Base-by-base conservation (phyloP, 306 rosid genomes). In the Albizia julibrissin region DNA sequence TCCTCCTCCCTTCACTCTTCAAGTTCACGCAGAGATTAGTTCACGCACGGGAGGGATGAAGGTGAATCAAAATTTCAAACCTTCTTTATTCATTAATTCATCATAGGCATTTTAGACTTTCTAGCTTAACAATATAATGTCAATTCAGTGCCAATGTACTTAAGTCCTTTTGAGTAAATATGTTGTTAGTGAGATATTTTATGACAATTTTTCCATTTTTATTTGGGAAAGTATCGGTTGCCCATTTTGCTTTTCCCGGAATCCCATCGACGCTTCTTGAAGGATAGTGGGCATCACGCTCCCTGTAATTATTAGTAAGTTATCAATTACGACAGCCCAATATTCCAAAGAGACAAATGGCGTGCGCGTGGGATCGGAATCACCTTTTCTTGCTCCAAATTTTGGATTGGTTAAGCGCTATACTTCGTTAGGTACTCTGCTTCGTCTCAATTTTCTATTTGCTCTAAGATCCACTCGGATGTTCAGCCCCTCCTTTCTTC, bases 171-270 rank as follows among this genome's bases (percentile, higher is more conserved):
- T n/a, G n/a, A n/a, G n/a, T n/a, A n/a, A n/a, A n/a, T n/a, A n/a
- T n/a, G n/a, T n/a, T n/a, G n/a, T n/a, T n/a, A n/a, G n/a, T n/a
- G n/a, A n/a, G n/a, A n/a, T n/a, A n/a, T n/a, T n/a, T n/a, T n/a
- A n/a, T n/a, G n/a, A n/a, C n/a, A n/a, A n/a, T n/a, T n/a, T n/a
- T n/a, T n/a, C n/a, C n/a, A n/a, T 14, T 46, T 46, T 49, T 49
- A 49, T 49, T 49, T 16, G 22, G 3, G 0, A 18, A 50, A 15
- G 14, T 2, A 3, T 34, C 39, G 0, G 39, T 34, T 34, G 65
- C 87, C 88, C 67, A 67, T 59, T 59, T 49, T 42, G 79, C 27
- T 46, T 79, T 82, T 13, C 0, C 65, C 21, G 40, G 33, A 46
- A 40, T 21, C 69, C 24, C 46, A 47, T 56, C 34, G 70, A 31